These are phyloP conservation scores for Bruguiera sexangula DNA, from an alignment of 345 rosid genomes.

Conservation along the genomic window DNA sequence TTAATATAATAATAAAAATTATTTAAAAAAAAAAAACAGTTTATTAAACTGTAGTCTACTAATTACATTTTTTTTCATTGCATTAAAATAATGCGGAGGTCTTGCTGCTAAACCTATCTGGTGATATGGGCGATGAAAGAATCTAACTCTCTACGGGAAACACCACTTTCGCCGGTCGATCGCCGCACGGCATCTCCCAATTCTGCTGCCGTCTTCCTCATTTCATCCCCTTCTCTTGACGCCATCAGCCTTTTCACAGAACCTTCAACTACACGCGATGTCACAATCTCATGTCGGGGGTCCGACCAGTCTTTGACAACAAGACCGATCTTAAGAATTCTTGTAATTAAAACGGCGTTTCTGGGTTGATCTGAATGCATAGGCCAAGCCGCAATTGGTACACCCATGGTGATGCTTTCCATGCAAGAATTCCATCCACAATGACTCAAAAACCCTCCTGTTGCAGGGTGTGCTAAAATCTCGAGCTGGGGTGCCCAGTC, in stretches of 20 bases:
- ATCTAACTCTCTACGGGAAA: constrained; percentile 39
- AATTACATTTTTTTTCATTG: too few relatives aligned
- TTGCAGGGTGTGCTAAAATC: constrained; percentile 43
- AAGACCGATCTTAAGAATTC: constrained; percentile 39
- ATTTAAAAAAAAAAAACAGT: too few relatives aligned
- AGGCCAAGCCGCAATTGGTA: constrained; percentile 61
- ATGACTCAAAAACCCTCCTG: constrained; percentile 57
- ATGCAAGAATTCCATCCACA: constrained; percentile 76
- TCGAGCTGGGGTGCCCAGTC: constrained; percentile 68
- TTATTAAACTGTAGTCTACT: too few relatives aligned
- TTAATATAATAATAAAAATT: too few relatives aligned
- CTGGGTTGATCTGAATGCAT: constrained; percentile 66
- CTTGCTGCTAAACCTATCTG: background rate
- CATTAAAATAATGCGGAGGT: too few relatives aligned
- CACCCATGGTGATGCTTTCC: constrained; percentile 65
- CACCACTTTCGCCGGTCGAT: constrained; percentile 38
- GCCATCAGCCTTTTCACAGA: constrained; percentile 43
- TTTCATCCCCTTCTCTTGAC: constrained; percentile 42
- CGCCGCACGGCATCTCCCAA: constrained; percentile 20
- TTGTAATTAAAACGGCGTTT: constrained; percentile 37
- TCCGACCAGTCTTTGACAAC: constrained; percentile 32
- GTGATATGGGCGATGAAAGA: constrained; percentile 49
- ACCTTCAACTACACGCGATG: constrained; percentile 21
- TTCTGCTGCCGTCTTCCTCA: constrained; percentile 45
- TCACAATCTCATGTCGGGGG: constrained; percentile 18